Percentiles rank a stretch among this genome's conserved stretches.
phyloP scores from a whole-genome alignment of 768 basidiomycete species.

The Boletus tylopilopsis region DNA sequence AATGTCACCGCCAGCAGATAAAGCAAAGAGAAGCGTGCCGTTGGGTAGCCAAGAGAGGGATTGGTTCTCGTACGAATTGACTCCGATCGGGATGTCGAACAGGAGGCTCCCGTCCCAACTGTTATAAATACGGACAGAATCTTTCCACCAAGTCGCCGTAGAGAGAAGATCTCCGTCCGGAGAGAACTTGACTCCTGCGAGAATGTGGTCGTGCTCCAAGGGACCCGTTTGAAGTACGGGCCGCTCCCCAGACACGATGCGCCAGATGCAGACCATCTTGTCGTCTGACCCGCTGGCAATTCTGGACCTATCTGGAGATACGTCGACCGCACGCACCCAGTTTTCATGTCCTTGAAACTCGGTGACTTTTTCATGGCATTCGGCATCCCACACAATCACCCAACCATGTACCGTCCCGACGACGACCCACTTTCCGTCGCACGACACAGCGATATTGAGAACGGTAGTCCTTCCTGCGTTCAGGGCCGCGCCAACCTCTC shows the following conservation, averaged over 20 bases:
- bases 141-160: slow-evolving; percentile 13
- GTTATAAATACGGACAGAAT: slow-evolving; percentile 10
- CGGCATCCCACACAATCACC: slow-evolving; percentile 10
- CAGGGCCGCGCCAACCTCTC: slow-evolving; percentile 3
- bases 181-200: slow-evolving; percentile 13
- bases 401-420: slow-evolving; percentile 1
- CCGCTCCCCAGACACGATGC: slow-evolving; percentile 5
- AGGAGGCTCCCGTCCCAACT: slow-evolving; percentile 5
- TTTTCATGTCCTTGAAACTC: slow-evolving; percentile 6
- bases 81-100: slow-evolving; percentile 4
- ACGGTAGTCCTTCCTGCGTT: slow-evolving; percentile 1
- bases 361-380: slow-evolving; percentile 1
- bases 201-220: slow-evolving; percentile 3
- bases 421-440: slow-evolving; percentile 10
- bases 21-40: slow-evolving; percentile 1
- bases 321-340: slow-evolving; percentile 16
- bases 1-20: slow-evolving; percentile 10
- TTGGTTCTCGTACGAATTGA: slow-evolving; percentile 10
- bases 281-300: slow-evolving; percentile 14
- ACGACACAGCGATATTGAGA: slow-evolving; percentile 3
- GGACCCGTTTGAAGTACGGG: slow-evolving; percentile 4
- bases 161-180: slow-evolving; percentile 8
- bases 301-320: slow-evolving; percentile 10
- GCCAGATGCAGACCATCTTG: slow-evolving; percentile 8
- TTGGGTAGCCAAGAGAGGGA: slow-evolving; percentile 8